Evolutionary conservation across 2,329 filamentous ascomycete genomes (phyloP).

Genomic region (Allantophomopsis lycopodina): DNA sequence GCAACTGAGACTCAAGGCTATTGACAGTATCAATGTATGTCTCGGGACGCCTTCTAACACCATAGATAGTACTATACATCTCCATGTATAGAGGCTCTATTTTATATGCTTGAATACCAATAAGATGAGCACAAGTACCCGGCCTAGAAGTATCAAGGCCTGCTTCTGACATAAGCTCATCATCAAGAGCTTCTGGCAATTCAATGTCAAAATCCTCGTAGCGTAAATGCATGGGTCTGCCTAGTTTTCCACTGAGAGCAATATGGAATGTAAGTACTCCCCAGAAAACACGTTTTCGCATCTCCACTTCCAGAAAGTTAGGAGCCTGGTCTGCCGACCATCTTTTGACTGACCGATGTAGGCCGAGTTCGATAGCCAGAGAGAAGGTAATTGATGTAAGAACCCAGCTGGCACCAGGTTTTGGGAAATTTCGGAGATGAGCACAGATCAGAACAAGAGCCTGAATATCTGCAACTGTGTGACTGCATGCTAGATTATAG

Average conservation of each 20-base stretch:
- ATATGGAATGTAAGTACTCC: constrained; percentile 50
- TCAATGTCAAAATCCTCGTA: constrained; percentile 69
- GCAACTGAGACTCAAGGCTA: constrained; percentile 49
- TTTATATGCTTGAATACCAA: constrained; percentile 52
- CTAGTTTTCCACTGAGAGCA: constrained; percentile 61
- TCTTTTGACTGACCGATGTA: constrained; percentile 57
- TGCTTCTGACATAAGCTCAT: constrained; percentile 52
- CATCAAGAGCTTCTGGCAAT: constrained; percentile 56
- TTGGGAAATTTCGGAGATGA: constrained; percentile 66
- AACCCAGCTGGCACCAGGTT: constrained; percentile 62
- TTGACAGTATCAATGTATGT: constrained; percentile 50
- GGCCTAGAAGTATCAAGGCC: constrained; percentile 41
- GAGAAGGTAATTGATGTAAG: constrained; percentile 51
- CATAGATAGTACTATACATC: constrained; percentile 65
- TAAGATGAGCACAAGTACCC: constrained; percentile 51
- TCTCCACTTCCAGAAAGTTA: constrained; percentile 53
- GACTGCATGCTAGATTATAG: constrained; percentile 46
- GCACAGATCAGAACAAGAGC: constrained; percentile 58
- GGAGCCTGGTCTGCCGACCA: constrained; percentile 30
- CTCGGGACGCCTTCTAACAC: constrained; percentile 46
- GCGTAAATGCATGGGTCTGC: constrained; percentile 62
- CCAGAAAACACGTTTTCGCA: constrained; percentile 73
- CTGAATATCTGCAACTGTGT: constrained; percentile 54
- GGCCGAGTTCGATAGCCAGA: constrained; percentile 59
- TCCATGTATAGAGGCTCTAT: constrained; percentile 53